Percentiles rank a stretch among this genome's conserved stretches.
phyloP scores from a whole-genome alignment of 2,329 filamentous ascomycete genomes.

The Venturia aucupariae region DNA sequence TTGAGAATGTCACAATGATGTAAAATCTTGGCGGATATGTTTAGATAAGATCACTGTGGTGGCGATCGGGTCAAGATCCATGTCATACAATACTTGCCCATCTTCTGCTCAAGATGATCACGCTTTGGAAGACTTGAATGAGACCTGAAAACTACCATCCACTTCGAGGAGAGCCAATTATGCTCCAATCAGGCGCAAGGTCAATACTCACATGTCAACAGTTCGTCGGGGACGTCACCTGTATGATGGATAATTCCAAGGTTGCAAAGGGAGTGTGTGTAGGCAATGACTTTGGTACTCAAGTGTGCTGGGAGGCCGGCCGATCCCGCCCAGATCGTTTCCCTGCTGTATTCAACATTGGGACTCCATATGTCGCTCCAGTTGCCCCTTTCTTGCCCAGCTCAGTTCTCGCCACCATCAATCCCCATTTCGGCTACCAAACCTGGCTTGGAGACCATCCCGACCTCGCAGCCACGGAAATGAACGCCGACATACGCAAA shows the following conservation, averaged over 20 bases:
- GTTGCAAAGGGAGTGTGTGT: slow-evolving; percentile 11
- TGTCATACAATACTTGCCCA: too few species aligned
- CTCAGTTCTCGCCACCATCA: slow-evolving; percentile 8
- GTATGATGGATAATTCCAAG: slow-evolving; percentile 12
- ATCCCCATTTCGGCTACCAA: slow-evolving; percentile 13
- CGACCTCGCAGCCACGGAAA: slow-evolving; percentile 4
- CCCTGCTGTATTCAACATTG: slow-evolving; percentile 13
- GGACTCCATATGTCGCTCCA: slow-evolving; percentile 12
- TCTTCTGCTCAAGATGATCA: too few species aligned
- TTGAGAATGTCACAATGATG: too few species aligned
- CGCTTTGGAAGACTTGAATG: too few species aligned
- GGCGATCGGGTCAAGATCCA: too few species aligned
- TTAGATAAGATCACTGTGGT: too few species aligned
- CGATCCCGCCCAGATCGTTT: slow-evolving; percentile 13
- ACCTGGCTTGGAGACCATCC: slow-evolving; percentile 4
- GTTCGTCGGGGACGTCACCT: slow-evolving; percentile 12
- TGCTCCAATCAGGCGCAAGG: background rate
- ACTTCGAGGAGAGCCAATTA: too few species aligned
- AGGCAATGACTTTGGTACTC: slow-evolving; percentile 14
- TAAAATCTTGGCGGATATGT: too few species aligned
- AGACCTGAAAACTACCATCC: too few species aligned
- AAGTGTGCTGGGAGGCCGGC: slow-evolving; percentile 15
- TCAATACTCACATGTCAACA: background rate
- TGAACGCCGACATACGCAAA: slow-evolving; percentile 9
- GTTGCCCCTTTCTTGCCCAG: slow-evolving; percentile 5